phyloP scores from a whole-genome alignment of 176 grass and related monocot species.

The Cocos nucifera region DNA sequence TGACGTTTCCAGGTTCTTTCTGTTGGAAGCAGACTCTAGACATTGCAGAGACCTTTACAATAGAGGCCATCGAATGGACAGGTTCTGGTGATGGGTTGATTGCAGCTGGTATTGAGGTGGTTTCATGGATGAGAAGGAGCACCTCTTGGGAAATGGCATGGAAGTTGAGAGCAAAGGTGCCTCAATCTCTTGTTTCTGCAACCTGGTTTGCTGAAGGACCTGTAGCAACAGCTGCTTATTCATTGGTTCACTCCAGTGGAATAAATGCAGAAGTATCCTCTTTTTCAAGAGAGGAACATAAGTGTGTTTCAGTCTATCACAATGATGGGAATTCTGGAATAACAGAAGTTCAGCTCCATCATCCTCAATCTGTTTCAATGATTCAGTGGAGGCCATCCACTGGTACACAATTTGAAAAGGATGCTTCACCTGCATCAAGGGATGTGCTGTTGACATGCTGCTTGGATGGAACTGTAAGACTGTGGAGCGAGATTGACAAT shows the following conservation, averaged over 20 bases:
- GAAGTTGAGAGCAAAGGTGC: conserved; percentile 41
- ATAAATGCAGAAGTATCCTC: not conserved
- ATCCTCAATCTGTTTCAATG: conserved; percentile 60
- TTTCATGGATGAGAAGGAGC: conserved; percentile 46
- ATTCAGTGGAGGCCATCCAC: conserved; percentile 82
- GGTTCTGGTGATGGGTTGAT: conserved; percentile 59
- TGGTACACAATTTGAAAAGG: conserved; percentile 9
- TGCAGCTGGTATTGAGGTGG: conserved; percentile 46
- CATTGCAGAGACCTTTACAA: conserved; percentile 39
- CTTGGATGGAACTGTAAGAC: conserved; percentile 62
- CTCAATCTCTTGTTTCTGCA: conserved; percentile 64
- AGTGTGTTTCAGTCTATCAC: conserved; percentile 55
- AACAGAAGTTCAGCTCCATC: conserved; percentile 42
- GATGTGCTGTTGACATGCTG: conserved; percentile 83
- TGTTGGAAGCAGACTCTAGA: conserved; percentile 54
- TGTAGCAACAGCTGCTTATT: conserved; percentile 42
- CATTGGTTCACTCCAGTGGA: conserved; percentile 5
- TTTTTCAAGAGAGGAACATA: conserved; percentile 13
- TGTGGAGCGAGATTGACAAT: conserved; percentile 65
- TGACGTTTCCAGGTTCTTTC: conserved; percentile 49
- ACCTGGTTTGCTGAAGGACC: conserved; percentile 43
- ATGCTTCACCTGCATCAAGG: conserved; percentile 33
- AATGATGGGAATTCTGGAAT: conserved; percentile 49
- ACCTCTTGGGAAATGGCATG: conserved; percentile 67
- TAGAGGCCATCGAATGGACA: conserved; percentile 49